phyloP scores from a whole-genome alignment of 176 grass and related monocot genomes.

The Chrysopogon serrulatus region DNA sequence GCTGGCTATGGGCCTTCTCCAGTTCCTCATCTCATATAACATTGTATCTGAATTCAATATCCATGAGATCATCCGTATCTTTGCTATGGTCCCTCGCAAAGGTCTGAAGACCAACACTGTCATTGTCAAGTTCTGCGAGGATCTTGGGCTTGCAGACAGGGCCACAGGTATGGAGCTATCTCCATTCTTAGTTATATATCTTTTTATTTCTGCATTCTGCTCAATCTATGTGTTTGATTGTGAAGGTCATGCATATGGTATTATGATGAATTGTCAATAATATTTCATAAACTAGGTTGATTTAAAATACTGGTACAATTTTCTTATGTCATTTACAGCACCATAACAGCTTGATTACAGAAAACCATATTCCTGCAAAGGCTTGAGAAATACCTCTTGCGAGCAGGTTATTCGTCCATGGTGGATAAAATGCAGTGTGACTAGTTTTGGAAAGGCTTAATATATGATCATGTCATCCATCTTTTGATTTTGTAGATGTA shows the following conservation, averaged over 20 bases:
- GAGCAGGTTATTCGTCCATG: background rate
- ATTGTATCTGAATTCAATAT: conserved; percentile 30
- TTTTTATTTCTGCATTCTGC: background rate
- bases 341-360: background rate
- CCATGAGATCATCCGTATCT: conserved; percentile 22
- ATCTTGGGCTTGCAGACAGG: conserved; percentile 20
- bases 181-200: background rate
- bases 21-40: conserved; percentile 42
- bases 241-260: background rate
- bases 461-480: background rate
- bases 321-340: background rate
- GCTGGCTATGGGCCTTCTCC: conserved; percentile 13
- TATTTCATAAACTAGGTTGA: background rate
- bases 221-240: background rate
- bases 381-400: background rate
- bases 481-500: background rate
- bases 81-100: conserved; percentile 12
- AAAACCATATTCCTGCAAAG: background rate
- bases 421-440: background rate
- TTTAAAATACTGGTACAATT: background rate
- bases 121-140: background rate
- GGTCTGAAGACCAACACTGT: background rate
- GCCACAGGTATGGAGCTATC: conserved; percentile 19
- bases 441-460: background rate
- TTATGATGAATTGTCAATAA: background rate